Evolutionary conservation across 164 flowering plant genomes (phyloP).

Genomic region (Nelumbo lutea): DNA sequence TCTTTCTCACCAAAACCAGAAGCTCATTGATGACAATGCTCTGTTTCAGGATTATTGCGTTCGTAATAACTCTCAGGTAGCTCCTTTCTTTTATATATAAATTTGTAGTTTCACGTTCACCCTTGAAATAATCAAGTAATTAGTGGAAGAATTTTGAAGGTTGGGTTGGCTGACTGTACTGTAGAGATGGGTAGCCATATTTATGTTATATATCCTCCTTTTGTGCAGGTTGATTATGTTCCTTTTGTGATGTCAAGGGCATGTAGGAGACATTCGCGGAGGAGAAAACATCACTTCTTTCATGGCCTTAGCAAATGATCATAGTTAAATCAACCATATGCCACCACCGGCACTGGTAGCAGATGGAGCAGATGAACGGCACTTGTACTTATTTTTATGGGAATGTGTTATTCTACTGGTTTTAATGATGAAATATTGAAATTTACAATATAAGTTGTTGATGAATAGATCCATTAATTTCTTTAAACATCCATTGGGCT

Average conservation of each 20-base stretch:
- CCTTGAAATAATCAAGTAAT: too few species aligned
- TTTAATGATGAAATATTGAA: too few species aligned
- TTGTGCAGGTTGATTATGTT: constrained; percentile 28
- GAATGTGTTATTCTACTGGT: too few species aligned
- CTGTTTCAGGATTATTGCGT: constrained; percentile 72
- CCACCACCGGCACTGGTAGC: too few species aligned
- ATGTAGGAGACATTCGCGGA: constrained; percentile 22
- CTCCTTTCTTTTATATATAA: not conserved
- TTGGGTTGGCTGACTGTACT: too few species aligned
- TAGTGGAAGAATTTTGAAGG: too few species aligned
- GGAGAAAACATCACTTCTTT: constrained; percentile 29
- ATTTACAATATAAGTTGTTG: too few species aligned
- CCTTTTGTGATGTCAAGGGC: constrained; percentile 20
- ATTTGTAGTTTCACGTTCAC: not conserved
- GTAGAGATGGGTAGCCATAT: too few species aligned
- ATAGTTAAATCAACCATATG: not conserved
- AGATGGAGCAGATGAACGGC: too few species aligned
- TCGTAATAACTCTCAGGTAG: constrained; percentile 77
- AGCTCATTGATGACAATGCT: constrained; percentile 61
- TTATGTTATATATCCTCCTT: not conserved
- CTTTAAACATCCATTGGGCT: too few species aligned
- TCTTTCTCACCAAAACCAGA: constrained; percentile 58
- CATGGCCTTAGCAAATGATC: constrained; percentile 31
- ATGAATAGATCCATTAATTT: too few species aligned
- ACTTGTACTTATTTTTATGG: too few species aligned